These are phyloP conservation scores for Syncephalastrum racemosum DNA, from an alignment of 371 early-diverging fungal species.

Conservation along the genomic window DNA sequence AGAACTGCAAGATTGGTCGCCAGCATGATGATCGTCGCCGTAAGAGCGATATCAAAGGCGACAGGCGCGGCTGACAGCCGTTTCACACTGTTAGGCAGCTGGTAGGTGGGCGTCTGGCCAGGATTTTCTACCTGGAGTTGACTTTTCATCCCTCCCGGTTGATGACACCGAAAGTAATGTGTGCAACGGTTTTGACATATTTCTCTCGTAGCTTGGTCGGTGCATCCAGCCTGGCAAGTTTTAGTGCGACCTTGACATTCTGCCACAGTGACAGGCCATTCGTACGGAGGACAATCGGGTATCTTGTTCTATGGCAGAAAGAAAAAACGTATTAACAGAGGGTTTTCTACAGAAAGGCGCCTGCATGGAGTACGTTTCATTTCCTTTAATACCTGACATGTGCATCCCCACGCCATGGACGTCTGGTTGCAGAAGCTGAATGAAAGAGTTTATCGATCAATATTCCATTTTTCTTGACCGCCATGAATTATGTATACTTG, in stretches of 20 bases:
- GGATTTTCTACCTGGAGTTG: conserved; percentile 13
- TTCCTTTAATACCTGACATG: conserved; percentile 28
- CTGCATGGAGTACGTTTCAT: not conserved
- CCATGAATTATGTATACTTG: too few relatives aligned
- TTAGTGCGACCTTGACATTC: conserved; percentile 31
- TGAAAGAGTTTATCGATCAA: not conserved
- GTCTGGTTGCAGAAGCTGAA: conserved; percentile 24
- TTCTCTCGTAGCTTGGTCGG: conserved; percentile 13
- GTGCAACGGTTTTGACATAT: conserved; percentile 18
- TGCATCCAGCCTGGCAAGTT: conserved; percentile 22
- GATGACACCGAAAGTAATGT: conserved; percentile 20
- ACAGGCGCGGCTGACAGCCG: too few relatives aligned
- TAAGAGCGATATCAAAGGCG: too few relatives aligned
- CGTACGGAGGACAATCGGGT: conserved; percentile 37
- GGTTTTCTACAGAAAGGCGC: not conserved
- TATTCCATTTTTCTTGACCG: too few relatives aligned
- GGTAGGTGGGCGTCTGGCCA: conserved; percentile 16
- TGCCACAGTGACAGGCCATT: conserved; percentile 34
- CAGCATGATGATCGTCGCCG: too few relatives aligned
- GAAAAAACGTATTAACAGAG: not conserved
- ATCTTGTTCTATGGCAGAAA: conserved; percentile 21
- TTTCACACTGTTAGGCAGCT: too few relatives aligned
- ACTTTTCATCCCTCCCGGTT: conserved; percentile 20
- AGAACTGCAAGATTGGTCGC: too few relatives aligned
- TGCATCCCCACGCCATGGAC: conserved; percentile 46